Evolutionary conservation across 2,329 filamentous ascomycete species (phyloP), one percentile per base, ranked within the genome.

Genomic region (Lecanosticta acicola): DNA sequence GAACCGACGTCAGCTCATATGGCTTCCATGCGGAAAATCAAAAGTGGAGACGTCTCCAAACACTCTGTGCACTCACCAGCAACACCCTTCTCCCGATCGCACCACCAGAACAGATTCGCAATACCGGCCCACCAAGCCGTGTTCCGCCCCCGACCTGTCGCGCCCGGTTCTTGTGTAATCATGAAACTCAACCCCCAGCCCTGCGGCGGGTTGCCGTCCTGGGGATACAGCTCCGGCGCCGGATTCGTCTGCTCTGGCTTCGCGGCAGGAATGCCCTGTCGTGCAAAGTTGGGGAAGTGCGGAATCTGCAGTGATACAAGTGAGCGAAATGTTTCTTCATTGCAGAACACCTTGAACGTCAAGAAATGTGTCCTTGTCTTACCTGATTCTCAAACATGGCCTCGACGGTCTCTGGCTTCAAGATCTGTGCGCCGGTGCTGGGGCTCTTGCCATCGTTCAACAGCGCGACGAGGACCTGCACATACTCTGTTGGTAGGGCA

Each of bases 401-500:
- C 10, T 81, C 71, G 0, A 87, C 75, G 0, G 80, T 84, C 21
- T 72, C 67, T 13, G 72, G 68, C 16, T 70, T 66, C 4, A 87
- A 69, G 24, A 87, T 73, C 41, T 70, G 68, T 0, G 62, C 60
- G 1, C 75, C 74, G 0, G 79, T 85, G 0, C 56, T 69, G 0
- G 83, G 78, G 26, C 74, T 80, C 0, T 68, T 76, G 37, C 84
- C 83, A 49, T 82, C 68, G 59, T 87, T 87, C 19, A 86, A 66
- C 1, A 87, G 66, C 0, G 74, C 71, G 0, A 79, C 72, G 2
- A 87, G 71, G 17, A 85, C 72, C 78, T 79, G 73, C 45, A 71
- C 70, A 55, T 83, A 85, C 37, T 85, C 80, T 7, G 71, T 69
- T 0, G 80, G 79, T 49, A 66, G 68, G 2, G 78, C 75, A 57